These are phyloP conservation scores for Phyllosticta capitalensis DNA, from an alignment of 2,329 filamentous ascomycete species.

Conservation along the genomic window DNA sequence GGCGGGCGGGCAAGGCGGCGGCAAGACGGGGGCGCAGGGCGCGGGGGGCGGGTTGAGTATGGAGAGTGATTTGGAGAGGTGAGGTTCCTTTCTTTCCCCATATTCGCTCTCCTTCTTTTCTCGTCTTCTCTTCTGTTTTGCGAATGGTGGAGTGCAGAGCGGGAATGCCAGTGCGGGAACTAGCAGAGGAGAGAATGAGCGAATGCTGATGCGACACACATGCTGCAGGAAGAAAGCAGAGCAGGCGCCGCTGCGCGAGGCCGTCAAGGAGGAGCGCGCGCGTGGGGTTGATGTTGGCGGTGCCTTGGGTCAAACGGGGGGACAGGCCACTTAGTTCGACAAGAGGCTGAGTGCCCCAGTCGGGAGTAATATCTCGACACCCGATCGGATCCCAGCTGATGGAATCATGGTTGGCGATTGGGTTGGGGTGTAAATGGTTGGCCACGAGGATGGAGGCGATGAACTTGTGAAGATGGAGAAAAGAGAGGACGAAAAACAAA, in stretches of 20 bases:
- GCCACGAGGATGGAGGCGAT: not conserved
- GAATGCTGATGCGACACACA: not conserved
- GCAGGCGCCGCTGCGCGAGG: constrained; percentile 34
- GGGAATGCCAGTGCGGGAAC: not conserved
- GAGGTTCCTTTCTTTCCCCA: constrained; percentile 7
- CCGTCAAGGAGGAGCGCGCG: constrained; percentile 30
- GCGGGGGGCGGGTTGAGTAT: constrained; percentile 28
- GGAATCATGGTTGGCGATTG: not conserved
- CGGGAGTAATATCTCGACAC: too few species aligned
- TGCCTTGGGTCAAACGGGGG: constrained; percentile 36
- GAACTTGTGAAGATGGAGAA: not conserved
- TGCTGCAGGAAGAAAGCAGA: constrained; percentile 38
- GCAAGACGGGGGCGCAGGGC: constrained; percentile 24
- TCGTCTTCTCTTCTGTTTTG: not conserved
- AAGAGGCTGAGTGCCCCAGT: not conserved
- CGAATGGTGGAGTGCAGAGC: not conserved
- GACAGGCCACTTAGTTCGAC: constrained; percentile 27
- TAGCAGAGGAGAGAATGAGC: not conserved
- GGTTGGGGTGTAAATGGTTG: not conserved
- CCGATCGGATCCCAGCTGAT: too few species aligned
- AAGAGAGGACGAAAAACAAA: not conserved
- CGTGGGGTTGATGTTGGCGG: constrained; percentile 32
- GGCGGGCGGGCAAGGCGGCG: constrained; percentile 20
- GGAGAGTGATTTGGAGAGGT: constrained; percentile 37
- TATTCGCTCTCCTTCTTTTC: not conserved